Base-by-base conservation (phyloP, 225 moss, liverwort and hornwort genomes). In the Antitrichia curtipendula region DNA sequence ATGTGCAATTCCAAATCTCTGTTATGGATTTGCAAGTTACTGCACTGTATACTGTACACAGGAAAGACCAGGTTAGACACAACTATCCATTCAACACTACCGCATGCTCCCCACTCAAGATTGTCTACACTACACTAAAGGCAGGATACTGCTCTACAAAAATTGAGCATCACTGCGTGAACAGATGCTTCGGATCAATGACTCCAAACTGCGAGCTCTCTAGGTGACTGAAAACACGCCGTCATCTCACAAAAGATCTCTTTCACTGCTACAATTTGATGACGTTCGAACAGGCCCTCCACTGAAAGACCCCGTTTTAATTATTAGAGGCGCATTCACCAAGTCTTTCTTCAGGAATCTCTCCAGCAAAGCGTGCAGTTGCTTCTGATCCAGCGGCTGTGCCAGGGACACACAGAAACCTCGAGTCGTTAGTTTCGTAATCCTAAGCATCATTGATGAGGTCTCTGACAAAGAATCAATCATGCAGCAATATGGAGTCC, bases 321-420 rank as follows among this genome's bases (percentile, higher is more conserved):
- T 57, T 20, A 80, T 34, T 0, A 54, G 54, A 50, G 94, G 91
- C 54, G 92, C 90, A 62, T 94, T 92, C 34, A 91, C 91, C 29
- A 92, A 64, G 61, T 90, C 91, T 49, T 92, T 91, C 83, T 87
- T 87, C 52, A 94, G n/a, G 82, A 94, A 94, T 71, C 94, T 76
- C 85, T 92, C 91, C 91, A 92, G 73, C 80, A 94, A 86, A 57
- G 90, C 73, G 45, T 92, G 93, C 75, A 93, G 85, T 85, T 94
- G 93, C 82, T 92, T 94, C 90, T 94, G 93, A 72, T 92, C 93
- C 31, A 94, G 88, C n/a, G 93, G 93, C 93, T 94, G 88, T 90
- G 88, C 82, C 89, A 88, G 45, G 53, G 32, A 80, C 36, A 81
- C 70, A 72, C 54, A 68, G n/a, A 70, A 63, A 87, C 38, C 50